Evolutionary conservation across 139 green algal genomes (phyloP), one percentile per base, ranked within the genome.

Genomic region (Raphidocelis subcapitata): DNA sequence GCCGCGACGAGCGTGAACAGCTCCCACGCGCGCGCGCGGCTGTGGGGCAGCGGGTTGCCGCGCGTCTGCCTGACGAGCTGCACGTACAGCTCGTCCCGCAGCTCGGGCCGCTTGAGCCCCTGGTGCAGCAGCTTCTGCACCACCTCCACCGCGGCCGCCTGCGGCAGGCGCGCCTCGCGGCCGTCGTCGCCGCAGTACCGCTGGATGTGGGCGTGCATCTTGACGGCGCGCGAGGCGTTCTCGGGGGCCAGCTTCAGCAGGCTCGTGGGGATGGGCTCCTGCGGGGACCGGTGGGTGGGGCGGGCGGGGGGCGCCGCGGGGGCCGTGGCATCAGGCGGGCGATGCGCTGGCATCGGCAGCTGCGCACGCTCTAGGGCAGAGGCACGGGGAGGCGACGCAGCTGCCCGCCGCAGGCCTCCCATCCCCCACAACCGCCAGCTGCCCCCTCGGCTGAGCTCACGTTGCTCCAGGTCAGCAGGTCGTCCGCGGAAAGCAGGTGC

Each of bases 51-150:
- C 14, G 87, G 85, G 80, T 94, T 96, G 70, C 89, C 84, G 21
- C 94, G 86, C 41, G 92, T 96, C 82, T 98, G 94, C 84, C 98
- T 98, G 5, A 97, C 65, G 21, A 98, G 84, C 75, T 90, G 85
- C 83, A 91, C 89, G 76, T 88, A 92, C 47, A 99, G 80, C 89
- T 99, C 95, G 71, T 98, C 95, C 15, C 89, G 87, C 31, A 99
- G 88, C 85, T 98, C 95, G 8, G 86, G 73, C 3, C 91, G 79
- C 76, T 96, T 96, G 20, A 97, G 73, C 21, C 85, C 90, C 72
- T 95, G 89, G 70, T 97, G 92, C 67, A 97, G 74, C 63, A 98
- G 85, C 85, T 97, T 98, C 84, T 95, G 89, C 0, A 82, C 85
- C 36, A 95, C 86, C 62, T 97, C 92, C 16, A 89, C 41, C 21